Base-by-base conservation (phyloP, 139 green algal genomes). In the Mesostigma viride region DNA sequence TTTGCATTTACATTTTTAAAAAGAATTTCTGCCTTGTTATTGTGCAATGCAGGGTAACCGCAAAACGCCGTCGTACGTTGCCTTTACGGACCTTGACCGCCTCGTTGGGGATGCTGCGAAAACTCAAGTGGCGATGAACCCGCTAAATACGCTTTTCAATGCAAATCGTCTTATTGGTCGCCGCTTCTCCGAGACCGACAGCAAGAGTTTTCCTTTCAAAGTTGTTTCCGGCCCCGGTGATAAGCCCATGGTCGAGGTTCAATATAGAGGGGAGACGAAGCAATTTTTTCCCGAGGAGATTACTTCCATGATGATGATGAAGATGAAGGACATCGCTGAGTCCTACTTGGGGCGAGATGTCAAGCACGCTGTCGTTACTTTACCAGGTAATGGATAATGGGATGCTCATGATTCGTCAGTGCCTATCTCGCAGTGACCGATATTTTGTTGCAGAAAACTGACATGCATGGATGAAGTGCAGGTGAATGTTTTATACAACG, bases 381-480 rank as follows among this genome's bases (percentile, higher is more conserved):
- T 96, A 47, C 91, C 91, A n/a, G 22, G 90, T 91, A 31, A 96
- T 96, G 81, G 96, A 96, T 85, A 97, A 97, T 53, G 91, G 95
- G 69, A 87, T 80, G 14, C 68, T 70, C 26, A 27, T 65, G 14
- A 62, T 48, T 48, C 36, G 11, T 48, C 6, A 48, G 6, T 11
- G 6, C 36, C 36, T 48, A 22, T 48, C 11, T 48, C 11, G n/a
- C n/a, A n/a, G n/a, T n/a, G n/a, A n/a, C 36, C 6, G 6, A 6
- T 48, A 48, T 6, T 6, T 11, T 48, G 36, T 48, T 48, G 6
- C 36, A 48, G 11, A 22, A 22, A 11, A 11, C 36, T 48, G 6
- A 11, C 11, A 22, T 22, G 6, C 6, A 48, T 11, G 11, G 36
- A 48, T 48, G 36, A 22, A 22, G 36, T 22, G 6, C 11, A 48